Base-by-base conservation (phyloP, 305 asterid genomes). In the Euphrasia arctica region DNA sequence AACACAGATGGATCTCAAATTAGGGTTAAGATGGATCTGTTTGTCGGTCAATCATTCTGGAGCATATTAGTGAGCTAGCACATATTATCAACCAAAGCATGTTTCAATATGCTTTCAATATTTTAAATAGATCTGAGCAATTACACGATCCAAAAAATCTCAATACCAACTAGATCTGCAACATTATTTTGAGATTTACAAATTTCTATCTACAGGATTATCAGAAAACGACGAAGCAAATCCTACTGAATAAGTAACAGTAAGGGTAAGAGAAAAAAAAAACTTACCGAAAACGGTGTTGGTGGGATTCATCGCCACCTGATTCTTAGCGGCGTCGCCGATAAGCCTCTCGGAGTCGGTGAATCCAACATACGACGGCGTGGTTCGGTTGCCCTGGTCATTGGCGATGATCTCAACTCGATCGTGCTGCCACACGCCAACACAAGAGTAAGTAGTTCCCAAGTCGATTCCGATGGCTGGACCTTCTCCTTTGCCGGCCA, bases 251-350 rank as follows among this genome's bases (percentile, higher is more conserved):
- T 32, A 18, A 18, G 22, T 18, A 32, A 3, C 36, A 8, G 54
- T 0, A 54, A 34, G 2, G 59, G 5, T 13, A 9, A 8, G 3
- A 13, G 57, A 31, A 8, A 2, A 18, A 2, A 18, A 25, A 10
- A 72, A 54, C 82, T 67, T 80, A 90, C 97, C 97, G 14, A 90
- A 90, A n/a, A 90, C 97, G 13, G 97, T 90, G 85, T 87, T 90
- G n/a, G 76, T 78, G 22, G 95, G 97, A 76, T 90, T 89, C 97
- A 87, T 90, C 15, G 97, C 97, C 5, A 89, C 97, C 84, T 89
- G 97, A 52, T 89, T 89, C 88, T 89, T 89, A 9, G 97, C 97
- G 2, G 95, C 93, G 58, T 87, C 95, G 47, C 97, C 97, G 29
- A 89, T 89, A 52, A 89, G 93, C 74, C 97, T 79, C 80, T 89